These are phyloP conservation scores for Solanum okadae DNA, from an alignment of 257 asterid species.

Conservation along the genomic window DNA sequence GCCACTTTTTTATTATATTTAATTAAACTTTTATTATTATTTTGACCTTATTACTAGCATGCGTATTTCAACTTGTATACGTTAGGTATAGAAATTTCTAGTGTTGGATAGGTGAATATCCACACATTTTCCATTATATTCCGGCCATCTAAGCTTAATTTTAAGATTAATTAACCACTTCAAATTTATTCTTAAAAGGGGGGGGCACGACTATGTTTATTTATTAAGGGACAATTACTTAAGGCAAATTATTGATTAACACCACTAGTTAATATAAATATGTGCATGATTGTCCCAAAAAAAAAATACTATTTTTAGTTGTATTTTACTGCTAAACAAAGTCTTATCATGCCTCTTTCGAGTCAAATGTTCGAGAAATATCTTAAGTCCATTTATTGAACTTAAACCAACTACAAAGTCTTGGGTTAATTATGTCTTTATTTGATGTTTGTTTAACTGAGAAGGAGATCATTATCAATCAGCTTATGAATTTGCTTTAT, in stretches of 20 bases:
- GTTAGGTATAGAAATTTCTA: slow-evolving; percentile 3
- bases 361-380: background rate
- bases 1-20: background rate
- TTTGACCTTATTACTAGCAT: slow-evolving; percentile 6
- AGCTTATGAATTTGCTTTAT: background rate
- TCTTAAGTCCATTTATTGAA: background rate
- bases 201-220: no score
- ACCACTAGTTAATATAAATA: no score
- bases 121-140: background rate
- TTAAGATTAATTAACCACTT: background rate
- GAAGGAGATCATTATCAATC: background rate
- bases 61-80: slow-evolving; percentile 13
- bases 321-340: background rate
- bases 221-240: no score
- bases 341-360: background rate
- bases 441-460: background rate
- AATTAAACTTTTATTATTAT: background rate
- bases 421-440: background rate
- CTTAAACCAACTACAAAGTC: background rate
- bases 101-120: slow-evolving; percentile 5
- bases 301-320: background rate
- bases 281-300: background rate
- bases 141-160: background rate
- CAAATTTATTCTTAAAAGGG: background rate
- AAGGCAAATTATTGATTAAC: no score